Evolutionary conservation across 805 yeast genomes (phyloP), one percentile per base, ranked within the genome.

Genomic region (Myxozyma udenii): DNA sequence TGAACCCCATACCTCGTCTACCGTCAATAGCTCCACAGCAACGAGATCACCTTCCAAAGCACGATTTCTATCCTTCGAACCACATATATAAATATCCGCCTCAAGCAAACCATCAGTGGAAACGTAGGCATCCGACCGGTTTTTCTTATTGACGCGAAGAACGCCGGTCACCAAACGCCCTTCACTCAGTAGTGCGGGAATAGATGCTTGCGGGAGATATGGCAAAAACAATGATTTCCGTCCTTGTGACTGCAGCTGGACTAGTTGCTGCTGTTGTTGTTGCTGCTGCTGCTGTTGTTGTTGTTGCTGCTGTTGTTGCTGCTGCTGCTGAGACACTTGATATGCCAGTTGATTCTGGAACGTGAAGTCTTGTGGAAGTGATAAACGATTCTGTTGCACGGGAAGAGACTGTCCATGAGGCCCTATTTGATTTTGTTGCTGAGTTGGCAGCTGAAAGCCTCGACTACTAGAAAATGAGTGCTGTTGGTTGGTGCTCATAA

Each of bases 111-210:
- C 96, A 67, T 90, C 97, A 0, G 98, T 91, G 4, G 96, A 82
- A n/a, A 93, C 98, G 71, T 95, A 93, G 0, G 98, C 98, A 71
- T 93, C 98, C 1, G 96, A 88, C 63, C 98, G 78, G 68, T 93
- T 93, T 70, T 93, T 93, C 70, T 89, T 90, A 72, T 93, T 93
- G 40, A 93, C 98, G 60, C 98, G 79, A 62, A 93, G 74, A 24
- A 84, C 85, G 62, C 98, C 98, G 2, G 95, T 84, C 5, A 93
- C 98, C 47, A 93, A 75, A 58, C 89, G 80, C 19, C 98, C 98
- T 58, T 91, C 96, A 57, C 81, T 79, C 41, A 93, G 84, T 53
- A 93, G 74, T 23, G 84, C 95, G 1, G 98, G 98, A 43, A 93
- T 79, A 2, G 95, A 82, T 2, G 89, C 84, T 66, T 93, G 98